phyloP scores from a whole-genome alignment of 202 grass and related monocot species.

The Panicum virgatum region DNA sequence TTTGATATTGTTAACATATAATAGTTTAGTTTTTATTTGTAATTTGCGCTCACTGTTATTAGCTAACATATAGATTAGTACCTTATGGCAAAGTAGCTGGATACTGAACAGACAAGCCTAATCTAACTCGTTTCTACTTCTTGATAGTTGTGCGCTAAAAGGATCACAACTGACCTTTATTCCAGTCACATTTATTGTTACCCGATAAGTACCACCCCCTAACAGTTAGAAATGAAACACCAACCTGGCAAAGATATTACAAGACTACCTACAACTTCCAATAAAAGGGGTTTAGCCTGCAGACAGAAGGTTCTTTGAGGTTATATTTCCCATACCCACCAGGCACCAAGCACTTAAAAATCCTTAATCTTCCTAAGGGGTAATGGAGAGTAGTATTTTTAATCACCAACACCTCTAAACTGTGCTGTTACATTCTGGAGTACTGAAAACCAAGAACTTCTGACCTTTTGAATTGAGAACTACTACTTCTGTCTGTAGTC shows the following conservation, averaged over 20 bases:
- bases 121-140: background rate
- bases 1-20: background rate
- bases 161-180: background rate
- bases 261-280: background rate
- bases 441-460: background rate
- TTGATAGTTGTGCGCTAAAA: background rate
- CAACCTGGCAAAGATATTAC: conserved; percentile 12
- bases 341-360: conserved; percentile 1
- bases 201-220: background rate
- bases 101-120: background rate
- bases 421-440: background rate
- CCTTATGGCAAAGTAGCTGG: background rate
- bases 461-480: background rate
- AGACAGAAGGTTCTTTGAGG: conserved; percentile 7
- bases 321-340: background rate
- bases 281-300: conserved; percentile 14
- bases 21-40: background rate
- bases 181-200: background rate
- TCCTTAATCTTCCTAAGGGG: background rate
- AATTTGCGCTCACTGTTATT: background rate
- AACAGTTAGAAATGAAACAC: conserved; percentile 4
- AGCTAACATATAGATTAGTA: conserved; percentile 14
- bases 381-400: conserved; percentile 1
- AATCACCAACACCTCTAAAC: background rate
- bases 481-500: background rate